Evolutionary conservation across 192 early-diverging fungal genomes (phyloP), one percentile per base, ranked within the genome.

Genomic region (Cladochytrium replicatum): DNA sequence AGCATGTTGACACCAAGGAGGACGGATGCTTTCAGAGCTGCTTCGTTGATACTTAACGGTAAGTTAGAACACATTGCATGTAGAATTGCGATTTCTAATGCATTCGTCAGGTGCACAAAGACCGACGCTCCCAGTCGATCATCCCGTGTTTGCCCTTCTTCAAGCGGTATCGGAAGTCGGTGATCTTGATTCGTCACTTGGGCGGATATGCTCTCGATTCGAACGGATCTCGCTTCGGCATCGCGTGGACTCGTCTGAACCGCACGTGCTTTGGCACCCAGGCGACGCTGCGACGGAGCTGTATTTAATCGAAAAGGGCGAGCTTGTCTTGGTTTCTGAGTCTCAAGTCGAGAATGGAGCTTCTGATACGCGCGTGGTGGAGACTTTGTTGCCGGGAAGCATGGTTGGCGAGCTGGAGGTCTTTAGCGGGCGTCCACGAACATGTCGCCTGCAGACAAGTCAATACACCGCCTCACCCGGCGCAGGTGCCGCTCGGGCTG

Each of bases 321-420:
- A 75, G 28, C 60, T 91, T 13, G 68, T 69, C 15, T 58, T 81
- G 26, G 48, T 61, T 31, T 43, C 28, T 41, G 4, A 60, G 42
- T 28, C 41, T 2, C 43, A 31, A 6, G 38, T 42, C 2, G 62
- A 67, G 42, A 48, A 52, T 32, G 60, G 66, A 45, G 61, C 66
- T 60, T 64, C 13, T 50, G 55, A 15, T 13, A 13, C 34, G n/a
- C n/a, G 34, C 49, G 68, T 60, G 23, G 77, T 86, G 2, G 88
- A 94, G 67, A 89, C 86, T n/a, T 82, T 94, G 29, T 61, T 98
- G 27, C 87, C 91, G 0, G 91, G 91, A n/a, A 88, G 87, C 6
- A 81, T 91, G 49, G 79, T 71, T 22, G 93, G 93, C 6, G 90
- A 93, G 63, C 67, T 93, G 25, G 78, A 87, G 15, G 61, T 97